These are phyloP conservation scores for Rubroshorea leprosula DNA, from an alignment of 345 rosid genomes.

Conservation along the genomic window DNA sequence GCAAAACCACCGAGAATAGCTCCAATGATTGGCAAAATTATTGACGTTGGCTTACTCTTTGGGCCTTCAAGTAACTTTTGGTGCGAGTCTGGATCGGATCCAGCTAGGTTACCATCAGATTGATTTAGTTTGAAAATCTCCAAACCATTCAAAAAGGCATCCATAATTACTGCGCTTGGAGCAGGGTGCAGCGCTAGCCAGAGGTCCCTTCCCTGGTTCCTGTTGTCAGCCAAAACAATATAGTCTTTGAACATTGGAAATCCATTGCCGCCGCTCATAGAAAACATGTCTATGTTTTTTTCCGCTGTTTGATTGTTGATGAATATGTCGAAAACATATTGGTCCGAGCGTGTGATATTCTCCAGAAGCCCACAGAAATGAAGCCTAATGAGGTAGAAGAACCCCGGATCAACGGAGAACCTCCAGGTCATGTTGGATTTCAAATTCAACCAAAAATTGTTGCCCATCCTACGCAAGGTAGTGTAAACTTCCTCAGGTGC, in stretches of 20 bases:
- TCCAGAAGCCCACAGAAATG: conserved; percentile 35
- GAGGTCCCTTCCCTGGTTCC: neutral
- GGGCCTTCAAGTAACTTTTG: too few relatives aligned
- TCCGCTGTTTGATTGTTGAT: conserved; percentile 19
- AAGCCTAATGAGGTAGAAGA: conserved; percentile 36
- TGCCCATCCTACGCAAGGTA: conserved; percentile 29
- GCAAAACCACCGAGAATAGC: too few relatives aligned
- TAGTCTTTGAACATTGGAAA: neutral
- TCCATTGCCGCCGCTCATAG: neutral
- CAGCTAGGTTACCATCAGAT: neutral
- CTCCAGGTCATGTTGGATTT: conserved; percentile 36
- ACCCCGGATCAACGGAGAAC: conserved; percentile 32
- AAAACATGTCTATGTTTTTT: conserved; percentile 12
- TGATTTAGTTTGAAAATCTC: conserved; percentile 43
- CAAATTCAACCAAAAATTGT: neutral
- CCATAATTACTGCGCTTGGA: neutral
- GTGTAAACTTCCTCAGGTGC: conserved; percentile 29
- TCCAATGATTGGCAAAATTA: too few relatives aligned
- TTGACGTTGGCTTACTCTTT: too few relatives aligned
- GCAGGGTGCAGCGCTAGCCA: conserved; percentile 10
- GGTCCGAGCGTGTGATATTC: neutral
- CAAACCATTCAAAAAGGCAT: conserved; percentile 42
- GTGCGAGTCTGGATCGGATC: conserved; percentile 25
- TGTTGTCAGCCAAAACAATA: neutral
- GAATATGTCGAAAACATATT: conserved; percentile 8